Conservation (phyloP, 1,139 yeast species). For the Insectozyma bohioensis region DNA sequence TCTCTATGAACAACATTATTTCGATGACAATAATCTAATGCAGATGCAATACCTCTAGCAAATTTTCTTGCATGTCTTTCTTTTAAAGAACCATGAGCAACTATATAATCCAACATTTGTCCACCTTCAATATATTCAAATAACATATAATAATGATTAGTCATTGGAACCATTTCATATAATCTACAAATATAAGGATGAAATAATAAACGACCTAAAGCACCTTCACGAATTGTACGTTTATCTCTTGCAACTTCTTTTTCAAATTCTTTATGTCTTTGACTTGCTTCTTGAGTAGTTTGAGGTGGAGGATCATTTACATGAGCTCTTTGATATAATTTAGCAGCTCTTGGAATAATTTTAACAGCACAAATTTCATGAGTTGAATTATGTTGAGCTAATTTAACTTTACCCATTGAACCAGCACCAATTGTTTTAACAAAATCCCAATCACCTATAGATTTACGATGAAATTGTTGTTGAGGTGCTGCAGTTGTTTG, state of each 20-base stretch:
- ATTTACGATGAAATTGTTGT: constrained; percentile 73
- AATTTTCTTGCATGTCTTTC: constrained; percentile 94
- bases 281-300: constrained; percentile 56
- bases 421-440: constrained; percentile 97
- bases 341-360: constrained; percentile 79
- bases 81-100: constrained; percentile 91
- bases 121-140: constrained; percentile 98
- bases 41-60: constrained; percentile 95
- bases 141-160: constrained; percentile 94
- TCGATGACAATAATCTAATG: constrained; percentile 88
- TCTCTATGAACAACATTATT: constrained; percentile 97
- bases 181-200: constrained; percentile 93
- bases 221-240: constrained; percentile 92
- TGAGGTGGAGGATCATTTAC: constrained; percentile 64
- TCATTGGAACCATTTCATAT: constrained; percentile 94
- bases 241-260: constrained; percentile 89
- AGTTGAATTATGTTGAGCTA: constrained; percentile 82
- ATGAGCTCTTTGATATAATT: constrained; percentile 74
- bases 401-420: constrained; percentile 97
- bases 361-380: constrained; percentile 85
- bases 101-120: constrained; percentile 95
- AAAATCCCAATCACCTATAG: constrained; percentile 97
- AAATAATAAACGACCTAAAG: constrained; percentile 82
- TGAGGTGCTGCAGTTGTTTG: constrained; percentile 20
- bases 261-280: constrained; percentile 72